Percentiles rank a stretch among this genome's conserved stretches.
phyloP scores from a whole-genome alignment of 495 filamentous ascomycete species.

The Stereocaulon alpinum region DNA sequence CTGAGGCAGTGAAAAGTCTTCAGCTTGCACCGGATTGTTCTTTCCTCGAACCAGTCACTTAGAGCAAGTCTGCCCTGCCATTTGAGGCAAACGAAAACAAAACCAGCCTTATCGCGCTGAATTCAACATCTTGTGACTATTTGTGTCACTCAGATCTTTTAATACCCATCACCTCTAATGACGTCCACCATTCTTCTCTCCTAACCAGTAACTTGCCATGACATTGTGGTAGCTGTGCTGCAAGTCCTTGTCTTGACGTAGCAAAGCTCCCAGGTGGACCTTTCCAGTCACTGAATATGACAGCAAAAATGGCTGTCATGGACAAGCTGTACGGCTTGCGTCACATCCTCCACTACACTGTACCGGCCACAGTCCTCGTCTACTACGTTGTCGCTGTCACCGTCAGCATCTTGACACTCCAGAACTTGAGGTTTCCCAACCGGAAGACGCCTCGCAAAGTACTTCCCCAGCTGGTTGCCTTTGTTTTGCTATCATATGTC shows the following conservation, averaged over 20 bases:
- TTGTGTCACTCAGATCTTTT: too few species aligned
- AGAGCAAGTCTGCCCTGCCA: too few species aligned
- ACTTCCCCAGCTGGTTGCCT: constrained; percentile 38
- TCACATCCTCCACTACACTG: constrained; percentile 39
- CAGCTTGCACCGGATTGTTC: background rate
- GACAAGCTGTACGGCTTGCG: constrained; percentile 1
- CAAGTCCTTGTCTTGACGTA: background rate
- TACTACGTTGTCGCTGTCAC: constrained; percentile 45
- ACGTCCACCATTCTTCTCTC: too few species aligned
- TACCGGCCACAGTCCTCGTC: constrained; percentile 42
- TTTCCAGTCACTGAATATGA: background rate
- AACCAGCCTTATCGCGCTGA: too few species aligned
- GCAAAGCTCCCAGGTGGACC: background rate
- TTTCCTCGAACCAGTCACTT: background rate
- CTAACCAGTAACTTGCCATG: too few species aligned
- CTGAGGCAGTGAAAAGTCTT: background rate
- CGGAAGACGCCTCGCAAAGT: constrained; percentile 33
- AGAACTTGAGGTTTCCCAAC: constrained; percentile 32
- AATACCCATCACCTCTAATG: too few species aligned
- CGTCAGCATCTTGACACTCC: constrained; percentile 45
- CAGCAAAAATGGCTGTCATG: background rate
- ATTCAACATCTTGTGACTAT: too few species aligned
- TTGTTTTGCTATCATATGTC: constrained; percentile 38
- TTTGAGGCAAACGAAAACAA: too few species aligned
- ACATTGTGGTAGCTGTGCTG: background rate